Percentiles rank a stretch among this genome's conserved stretches.
Evolutionary conservation across 768 basidiomycete genomes (phyloP).

Genomic region (Hirschioporus abietinus): DNA sequence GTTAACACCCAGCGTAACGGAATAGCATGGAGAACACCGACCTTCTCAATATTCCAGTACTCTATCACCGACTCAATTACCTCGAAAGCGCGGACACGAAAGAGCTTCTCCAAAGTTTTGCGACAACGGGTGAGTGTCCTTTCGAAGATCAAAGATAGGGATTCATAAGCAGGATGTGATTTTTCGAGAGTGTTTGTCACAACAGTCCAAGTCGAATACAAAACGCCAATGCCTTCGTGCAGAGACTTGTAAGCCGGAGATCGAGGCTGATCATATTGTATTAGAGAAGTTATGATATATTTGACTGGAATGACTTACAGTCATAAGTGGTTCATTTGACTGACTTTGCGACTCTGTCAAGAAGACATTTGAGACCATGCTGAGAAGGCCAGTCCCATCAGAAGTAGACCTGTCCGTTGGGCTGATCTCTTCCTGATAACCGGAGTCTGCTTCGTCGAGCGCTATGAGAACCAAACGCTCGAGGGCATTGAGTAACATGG

Average conservation of each 20-base stretch:
- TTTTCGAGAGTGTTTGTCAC: constrained; percentile 1
- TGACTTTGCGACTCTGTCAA: constrained; percentile 52
- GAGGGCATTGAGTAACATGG: constrained; percentile 77
- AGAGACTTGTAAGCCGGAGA: constrained; percentile 75
- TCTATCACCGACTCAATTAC: constrained; percentile 80
- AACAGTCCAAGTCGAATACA: constrained; percentile 70
- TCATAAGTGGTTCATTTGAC: constrained; percentile 48
- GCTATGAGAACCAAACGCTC: constrained; percentile 79
- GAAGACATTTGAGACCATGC: constrained; percentile 91
- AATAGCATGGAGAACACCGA: constrained; percentile 26
- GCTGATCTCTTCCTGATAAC: constrained; percentile 52
- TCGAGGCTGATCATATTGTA: constrained; percentile 42
- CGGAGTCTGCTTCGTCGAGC: constrained; percentile 52
- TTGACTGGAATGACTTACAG: constrained; percentile 34
- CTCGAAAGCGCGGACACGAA: constrained; percentile 73
- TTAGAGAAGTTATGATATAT: constrained; percentile 9
- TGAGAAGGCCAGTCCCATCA: constrained; percentile 68
- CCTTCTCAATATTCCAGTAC: constrained; percentile 67
- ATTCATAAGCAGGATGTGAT: constrained; percentile 31
- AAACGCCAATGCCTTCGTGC: constrained; percentile 73
- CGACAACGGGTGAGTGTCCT: constrained; percentile 67
- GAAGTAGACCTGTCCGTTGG: constrained; percentile 44
- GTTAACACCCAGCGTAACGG: not conserved
- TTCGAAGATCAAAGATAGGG: constrained; percentile 58
- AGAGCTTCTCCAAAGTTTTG: constrained; percentile 79